Base-by-base conservation (phyloP, 2,329 filamentous ascomycete genomes). In the Aspergillus fumigatiaffinis region DNA sequence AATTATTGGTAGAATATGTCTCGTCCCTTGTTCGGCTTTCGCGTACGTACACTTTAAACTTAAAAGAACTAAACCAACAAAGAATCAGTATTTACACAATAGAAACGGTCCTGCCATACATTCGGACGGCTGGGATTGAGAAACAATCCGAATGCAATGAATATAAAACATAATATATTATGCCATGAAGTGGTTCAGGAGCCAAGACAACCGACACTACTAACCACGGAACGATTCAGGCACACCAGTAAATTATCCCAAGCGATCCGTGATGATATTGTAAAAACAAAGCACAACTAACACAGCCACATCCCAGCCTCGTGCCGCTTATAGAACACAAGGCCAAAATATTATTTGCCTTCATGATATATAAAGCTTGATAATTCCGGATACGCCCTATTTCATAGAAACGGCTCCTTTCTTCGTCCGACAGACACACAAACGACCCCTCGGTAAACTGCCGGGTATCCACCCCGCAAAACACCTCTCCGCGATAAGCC, bases 381-480 rank as follows among this genome's bases (percentile, higher is more conserved):
- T 17, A 7, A 38, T 2, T 17, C 32, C 32, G 6, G n/a, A 35
- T 17, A 17, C 14, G 14, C 5, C 14, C 32, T 38, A n/a, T 38
- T 17, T 17, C 14, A 38, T 7, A 38, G 1, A 17, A 7, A 17
- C 32, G 1, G 5, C 14, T 38, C 12, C 5, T 17, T 17, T 38
- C 7, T 17, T 47, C 23, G 12, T 21, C 14, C 9, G 44, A 47
- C 21, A 47, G 23, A 23, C 44, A 25, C 44, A 26, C 44, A 47
- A 25, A 26, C 14, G 21, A 47, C 44, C 21, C 44, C 21, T 47
- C 44, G 44, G 44, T 47, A 47, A 26, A 23, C 51, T 56, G 42
- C 54, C 42, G 41, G 52, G 26, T 53, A 53, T 53, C 49, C 54
- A 10, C 52, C 25, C 52, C 51, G 47, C 54, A 38, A 47, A 29